Evolutionary conservation across 2,329 filamentous ascomycete species (phyloP), one percentile per base, ranked within the genome.

Genomic region (Chaetomiaceae sp.): DNA sequence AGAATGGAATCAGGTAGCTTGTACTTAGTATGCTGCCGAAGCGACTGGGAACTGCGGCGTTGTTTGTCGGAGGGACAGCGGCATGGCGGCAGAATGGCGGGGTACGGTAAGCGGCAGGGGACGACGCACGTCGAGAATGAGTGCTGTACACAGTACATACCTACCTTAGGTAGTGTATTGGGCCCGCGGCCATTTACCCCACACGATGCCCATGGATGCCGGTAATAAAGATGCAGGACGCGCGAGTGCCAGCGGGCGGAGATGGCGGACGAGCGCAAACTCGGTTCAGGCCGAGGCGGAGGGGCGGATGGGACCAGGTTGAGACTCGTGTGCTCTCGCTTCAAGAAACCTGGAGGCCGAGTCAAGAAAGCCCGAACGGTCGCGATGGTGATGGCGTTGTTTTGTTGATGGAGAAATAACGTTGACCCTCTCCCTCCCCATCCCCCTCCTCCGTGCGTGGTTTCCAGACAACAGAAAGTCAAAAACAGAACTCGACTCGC

Each of bases 31-130:
- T n/a, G n/a, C n/a, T n/a, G n/a, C n/a, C n/a, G n/a, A n/a, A n/a
- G n/a, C n/a, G n/a, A n/a, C n/a, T n/a, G n/a, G n/a, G n/a, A n/a
- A n/a, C n/a, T 40, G 40, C 37, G 44, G 45, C 35, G 40, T 45
- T 53, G 6, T 19, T 23, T 31, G 4, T 16, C 27, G 13, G 40
- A 42, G 13, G 20, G 41, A 30, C 44, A 12, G 45, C 31, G 34
- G 54, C 34, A 53, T 37, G 31, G 48, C 42, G 55, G 55, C 38
- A 55, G 53, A 57, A 53, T 48, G 39, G 52, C 48, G 49, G 55
- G 55, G 53, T 39, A 17, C n/a, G 16, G n/a, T 47, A 47, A 43
- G 43, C 27, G 33, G 38, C 34, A 44, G 39, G 47, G 43, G 47
- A 42, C n/a, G n/a, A n/a, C n/a, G 34, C 13, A 27, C 19, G 9